Percentiles rank a stretch among this genome's conserved stretches.
These are phyloP conservation scores for Albophoma yamanashiensis DNA, from an alignment of 2,329 filamentous ascomycete genomes.

Conservation along the genomic window DNA sequence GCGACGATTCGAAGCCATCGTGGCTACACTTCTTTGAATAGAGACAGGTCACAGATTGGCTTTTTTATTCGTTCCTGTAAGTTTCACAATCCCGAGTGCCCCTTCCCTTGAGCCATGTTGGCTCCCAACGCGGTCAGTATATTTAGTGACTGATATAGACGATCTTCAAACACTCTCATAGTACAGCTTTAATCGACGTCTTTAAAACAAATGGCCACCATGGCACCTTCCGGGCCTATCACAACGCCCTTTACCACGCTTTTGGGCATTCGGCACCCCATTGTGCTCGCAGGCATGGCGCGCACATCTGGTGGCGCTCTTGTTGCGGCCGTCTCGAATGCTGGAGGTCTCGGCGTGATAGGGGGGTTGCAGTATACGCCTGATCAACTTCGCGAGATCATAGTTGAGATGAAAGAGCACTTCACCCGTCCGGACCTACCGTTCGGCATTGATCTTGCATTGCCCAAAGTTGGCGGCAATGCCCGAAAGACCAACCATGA, in stretches of 20 bases:
- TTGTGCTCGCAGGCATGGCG: slow-evolving; percentile 91
- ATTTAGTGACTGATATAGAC: neutral
- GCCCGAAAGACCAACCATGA: slow-evolving; percentile 92
- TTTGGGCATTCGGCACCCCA: slow-evolving; percentile 75
- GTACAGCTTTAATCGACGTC: neutral
- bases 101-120: too few species aligned
- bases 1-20: neutral
- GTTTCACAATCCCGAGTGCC: neutral
- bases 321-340: slow-evolving; percentile 80
- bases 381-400: slow-evolving; percentile 63
- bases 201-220: slow-evolving; percentile 9
- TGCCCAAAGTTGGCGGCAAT: slow-evolving; percentile 75
- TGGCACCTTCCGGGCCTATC: slow-evolving; percentile 43
- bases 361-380: slow-evolving; percentile 65
- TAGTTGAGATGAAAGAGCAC: slow-evolving; percentile 74
- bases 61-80: neutral
- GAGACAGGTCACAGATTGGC: neutral
- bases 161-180: neutral
- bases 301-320: slow-evolving; percentile 70
- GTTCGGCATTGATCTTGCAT: slow-evolving; percentile 84
- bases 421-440: slow-evolving; percentile 58
- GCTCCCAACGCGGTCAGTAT: neutral
- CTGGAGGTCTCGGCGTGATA: slow-evolving; percentile 72
- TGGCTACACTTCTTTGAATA: neutral
- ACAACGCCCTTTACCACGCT: slow-evolving; percentile 69